Evolutionary conservation across 805 yeast species (phyloP).

Genomic region (Wickerhamomyces tratensis): DNA sequence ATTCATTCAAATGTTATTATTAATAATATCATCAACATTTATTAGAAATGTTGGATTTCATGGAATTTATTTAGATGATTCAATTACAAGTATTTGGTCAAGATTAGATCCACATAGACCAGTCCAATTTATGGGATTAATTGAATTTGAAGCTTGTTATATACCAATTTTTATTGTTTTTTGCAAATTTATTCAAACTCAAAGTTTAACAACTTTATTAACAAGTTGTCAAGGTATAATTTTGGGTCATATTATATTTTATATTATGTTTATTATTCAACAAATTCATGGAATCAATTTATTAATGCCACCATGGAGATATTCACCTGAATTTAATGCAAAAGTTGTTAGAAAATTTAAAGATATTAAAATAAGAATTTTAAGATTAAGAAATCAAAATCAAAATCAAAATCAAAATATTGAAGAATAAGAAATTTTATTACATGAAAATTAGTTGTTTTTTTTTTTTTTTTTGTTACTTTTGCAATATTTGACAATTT

Average conservation of each 20-base stretch:
- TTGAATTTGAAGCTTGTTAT: constrained; percentile 10
- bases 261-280: constrained; percentile 10
- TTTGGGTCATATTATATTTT: constrained; percentile 14
- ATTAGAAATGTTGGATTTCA: constrained; percentile 1
- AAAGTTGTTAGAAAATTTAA: too few relatives aligned
- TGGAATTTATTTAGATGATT: constrained; percentile 4
- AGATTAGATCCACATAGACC: constrained; percentile 10
- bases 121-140: constrained; percentile 5
- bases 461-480: too few relatives aligned
- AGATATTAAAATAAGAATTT: not conserved
- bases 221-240: constrained; percentile 3
- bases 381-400: too few relatives aligned
- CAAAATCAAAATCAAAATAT: too few relatives aligned
- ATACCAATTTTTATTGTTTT: constrained; percentile 3
- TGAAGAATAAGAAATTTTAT: not conserved
- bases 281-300: constrained; percentile 13
- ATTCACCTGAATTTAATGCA: not conserved
- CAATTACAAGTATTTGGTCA: constrained; percentile 11
- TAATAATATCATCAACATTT: constrained; percentile 5
- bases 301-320: constrained; percentile 13
- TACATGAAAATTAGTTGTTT: too few relatives aligned
- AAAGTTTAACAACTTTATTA: not conserved
- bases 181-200: not conserved
- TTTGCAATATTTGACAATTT: too few relatives aligned
- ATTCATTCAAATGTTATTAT: constrained; percentile 1